A percentile compares a stretch with the other conserved stretches of the same genome.
Evolutionary conservation across 192 early-diverging fungal species (phyloP).

Genomic region (Cetraspora pellucida): DNA sequence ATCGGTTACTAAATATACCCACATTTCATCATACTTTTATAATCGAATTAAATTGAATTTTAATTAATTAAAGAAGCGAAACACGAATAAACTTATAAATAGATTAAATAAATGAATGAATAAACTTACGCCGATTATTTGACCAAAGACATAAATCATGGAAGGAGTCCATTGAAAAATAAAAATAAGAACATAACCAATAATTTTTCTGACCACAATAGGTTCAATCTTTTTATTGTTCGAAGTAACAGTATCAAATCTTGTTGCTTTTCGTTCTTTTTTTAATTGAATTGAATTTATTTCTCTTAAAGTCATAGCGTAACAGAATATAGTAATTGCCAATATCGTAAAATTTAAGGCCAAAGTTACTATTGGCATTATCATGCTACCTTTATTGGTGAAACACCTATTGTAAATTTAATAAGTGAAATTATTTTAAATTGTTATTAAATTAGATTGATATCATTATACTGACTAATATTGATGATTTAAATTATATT

Average conservation of each 20-base stretch:
- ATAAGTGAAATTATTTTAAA: neutral
- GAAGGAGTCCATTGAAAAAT: conserved; percentile 22
- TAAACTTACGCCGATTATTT: conserved; percentile 13
- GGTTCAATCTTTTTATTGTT: neutral
- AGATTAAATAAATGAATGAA: neutral
- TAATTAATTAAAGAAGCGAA: neutral
- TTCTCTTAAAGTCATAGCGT: neutral
- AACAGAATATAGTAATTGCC: neutral
- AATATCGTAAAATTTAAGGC: conserved; percentile 5
- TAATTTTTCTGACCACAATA: conserved; percentile 14
- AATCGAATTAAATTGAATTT: neutral
- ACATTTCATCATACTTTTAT: conserved; percentile 12
- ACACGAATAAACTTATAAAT: neutral
- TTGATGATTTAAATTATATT: no score
- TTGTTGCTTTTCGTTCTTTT: neutral
- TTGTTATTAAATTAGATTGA: neutral
- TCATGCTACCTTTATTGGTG: neutral
- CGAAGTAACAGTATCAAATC: neutral
- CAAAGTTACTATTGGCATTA: neutral
- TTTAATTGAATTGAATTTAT: conserved; percentile 10
- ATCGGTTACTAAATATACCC: conserved; percentile 22
- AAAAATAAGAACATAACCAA: conserved; percentile 24
- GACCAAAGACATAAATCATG: conserved; percentile 22
- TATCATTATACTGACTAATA: no score
- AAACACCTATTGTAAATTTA: conserved; percentile 5